Evolutionary conservation across 176 grass and related monocot species (phyloP).

Genomic region (Zea luxurians): DNA sequence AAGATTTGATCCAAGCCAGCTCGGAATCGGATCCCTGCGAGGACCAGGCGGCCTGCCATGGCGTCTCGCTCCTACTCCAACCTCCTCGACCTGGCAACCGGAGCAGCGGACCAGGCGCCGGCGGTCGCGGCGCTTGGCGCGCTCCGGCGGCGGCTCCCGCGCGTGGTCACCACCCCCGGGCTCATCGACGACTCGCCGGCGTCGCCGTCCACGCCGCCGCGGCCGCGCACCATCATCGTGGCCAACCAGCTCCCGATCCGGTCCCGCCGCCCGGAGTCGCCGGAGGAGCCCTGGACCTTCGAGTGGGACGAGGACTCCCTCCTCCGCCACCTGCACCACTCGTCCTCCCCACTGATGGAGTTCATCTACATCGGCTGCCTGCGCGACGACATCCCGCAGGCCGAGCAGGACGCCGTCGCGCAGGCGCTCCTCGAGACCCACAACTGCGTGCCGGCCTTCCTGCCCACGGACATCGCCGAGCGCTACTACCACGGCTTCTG

Average conservation of each 20-base stretch:
- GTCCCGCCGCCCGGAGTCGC: constrained; percentile 42
- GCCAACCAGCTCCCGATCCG: constrained; percentile 89
- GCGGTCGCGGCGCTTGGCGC: constrained; percentile 48
- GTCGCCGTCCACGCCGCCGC: constrained; percentile 52
- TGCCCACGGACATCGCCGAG: constrained; percentile 58
- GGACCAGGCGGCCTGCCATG: constrained; percentile 44
- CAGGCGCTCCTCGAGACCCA: constrained; percentile 77
- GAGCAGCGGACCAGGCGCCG: constrained; percentile 67
- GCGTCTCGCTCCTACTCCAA: constrained; percentile 89
- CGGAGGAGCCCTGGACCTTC: constrained; percentile 59
- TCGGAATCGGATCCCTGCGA: background rate
- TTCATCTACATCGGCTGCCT: constrained; percentile 97
- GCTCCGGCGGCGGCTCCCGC: constrained; percentile 68
- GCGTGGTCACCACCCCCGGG: constrained; percentile 70
- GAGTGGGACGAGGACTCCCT: constrained; percentile 93
- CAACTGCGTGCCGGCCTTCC: constrained; percentile 85
- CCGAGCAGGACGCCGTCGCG: constrained; percentile 77
- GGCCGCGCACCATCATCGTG: constrained; percentile 84
- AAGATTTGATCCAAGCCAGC: constrained; percentile 22
- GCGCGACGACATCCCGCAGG: constrained; percentile 59
- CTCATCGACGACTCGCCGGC: constrained; percentile 71
- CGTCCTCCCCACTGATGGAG: constrained; percentile 54
- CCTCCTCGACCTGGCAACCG: constrained; percentile 81
- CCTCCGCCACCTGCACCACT: constrained; percentile 75
- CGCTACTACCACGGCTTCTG: constrained; percentile 96